phyloP scores from a whole-genome alignment of 495 filamentous ascomycete species.

The Trichoderma gamsii region DNA sequence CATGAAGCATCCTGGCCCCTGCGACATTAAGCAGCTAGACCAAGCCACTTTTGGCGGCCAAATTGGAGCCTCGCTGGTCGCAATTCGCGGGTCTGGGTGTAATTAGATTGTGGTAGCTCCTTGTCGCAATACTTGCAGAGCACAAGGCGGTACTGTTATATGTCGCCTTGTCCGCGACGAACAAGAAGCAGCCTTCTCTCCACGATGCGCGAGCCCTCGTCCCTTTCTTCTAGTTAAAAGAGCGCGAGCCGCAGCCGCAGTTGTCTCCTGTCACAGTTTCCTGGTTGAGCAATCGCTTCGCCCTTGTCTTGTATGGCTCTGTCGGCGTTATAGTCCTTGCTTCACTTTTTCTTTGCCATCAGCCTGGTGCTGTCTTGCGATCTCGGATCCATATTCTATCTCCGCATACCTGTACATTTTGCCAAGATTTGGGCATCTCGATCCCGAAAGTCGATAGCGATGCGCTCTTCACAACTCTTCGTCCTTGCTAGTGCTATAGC shows the following conservation, averaged over 20 bases:
- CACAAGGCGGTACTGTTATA: not conserved
- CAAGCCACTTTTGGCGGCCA: not conserved
- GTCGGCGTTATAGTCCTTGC: conserved; percentile 8
- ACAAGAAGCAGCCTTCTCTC: not conserved
- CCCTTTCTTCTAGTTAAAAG: conserved; percentile 7
- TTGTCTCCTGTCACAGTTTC: not conserved
- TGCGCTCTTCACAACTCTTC: not conserved
- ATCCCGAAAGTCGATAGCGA: not conserved
- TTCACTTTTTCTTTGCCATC: not conserved
- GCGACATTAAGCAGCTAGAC: conserved; percentile 10
- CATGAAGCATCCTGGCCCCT: conserved; percentile 2
- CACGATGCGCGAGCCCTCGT: conserved; percentile 10
- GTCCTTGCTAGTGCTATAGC: conserved; percentile 5
- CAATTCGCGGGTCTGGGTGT: conserved; percentile 6
- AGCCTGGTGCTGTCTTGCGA: conserved; percentile 10
- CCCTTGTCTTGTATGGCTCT: not conserved
- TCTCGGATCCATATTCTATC: not conserved
- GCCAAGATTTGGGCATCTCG: not conserved
- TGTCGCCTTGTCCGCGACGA: conserved; percentile 7
- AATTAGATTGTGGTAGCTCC: not conserved
- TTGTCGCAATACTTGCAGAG: not conserved
- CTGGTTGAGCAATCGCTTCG: conserved; percentile 1
- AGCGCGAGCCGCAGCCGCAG: not conserved
- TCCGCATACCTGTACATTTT: not conserved
- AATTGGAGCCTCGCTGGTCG: conserved; percentile 10